These are phyloP conservation scores for Colletotrichum siamense DNA, from an alignment of 2,329 filamentous ascomycete genomes.

Conservation along the genomic window DNA sequence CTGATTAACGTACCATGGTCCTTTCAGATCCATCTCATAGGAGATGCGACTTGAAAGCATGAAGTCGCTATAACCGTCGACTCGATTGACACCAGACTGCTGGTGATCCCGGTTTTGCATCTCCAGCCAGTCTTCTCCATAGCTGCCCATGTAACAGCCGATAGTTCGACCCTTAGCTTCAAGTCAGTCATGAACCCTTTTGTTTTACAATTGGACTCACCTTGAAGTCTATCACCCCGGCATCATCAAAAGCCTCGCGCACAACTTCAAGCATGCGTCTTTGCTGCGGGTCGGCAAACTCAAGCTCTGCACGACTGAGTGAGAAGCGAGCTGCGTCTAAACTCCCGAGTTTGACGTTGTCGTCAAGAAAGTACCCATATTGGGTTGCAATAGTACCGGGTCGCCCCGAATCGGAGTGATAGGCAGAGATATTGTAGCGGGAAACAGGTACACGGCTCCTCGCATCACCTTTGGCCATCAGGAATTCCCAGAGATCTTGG, in stretches of 20 bases:
- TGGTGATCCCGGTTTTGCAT: not conserved
- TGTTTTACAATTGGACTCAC: constrained; percentile 7
- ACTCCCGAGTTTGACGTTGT: constrained; percentile 22
- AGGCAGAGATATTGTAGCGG: not conserved
- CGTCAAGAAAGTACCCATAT: constrained; percentile 29
- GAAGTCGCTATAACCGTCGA: constrained; percentile 21
- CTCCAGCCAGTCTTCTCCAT: constrained; percentile 16
- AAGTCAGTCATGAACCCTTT: no score
- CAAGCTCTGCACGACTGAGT: not conserved
- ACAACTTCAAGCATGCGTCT: not conserved
- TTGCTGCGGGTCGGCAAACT: not conserved
- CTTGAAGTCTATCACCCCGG: constrained; percentile 28
- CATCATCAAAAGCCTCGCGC: not conserved
- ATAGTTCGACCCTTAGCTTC: not conserved
- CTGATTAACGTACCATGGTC: constrained; percentile 29
- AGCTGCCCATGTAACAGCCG: constrained; percentile 30
- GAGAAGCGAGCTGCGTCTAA: constrained; percentile 36
- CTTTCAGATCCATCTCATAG: constrained; percentile 35
- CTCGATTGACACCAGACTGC: not conserved
- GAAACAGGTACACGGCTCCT: not conserved
- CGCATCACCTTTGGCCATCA: not conserved
- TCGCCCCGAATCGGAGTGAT: not conserved
- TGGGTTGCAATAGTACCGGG: not conserved
- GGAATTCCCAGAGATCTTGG: not conserved
- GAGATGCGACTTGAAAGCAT: constrained; percentile 33